These are phyloP conservation scores for Ganoderma sp. DNA, from an alignment of 1,284 basidiomycete genomes.

Conservation along the genomic window DNA sequence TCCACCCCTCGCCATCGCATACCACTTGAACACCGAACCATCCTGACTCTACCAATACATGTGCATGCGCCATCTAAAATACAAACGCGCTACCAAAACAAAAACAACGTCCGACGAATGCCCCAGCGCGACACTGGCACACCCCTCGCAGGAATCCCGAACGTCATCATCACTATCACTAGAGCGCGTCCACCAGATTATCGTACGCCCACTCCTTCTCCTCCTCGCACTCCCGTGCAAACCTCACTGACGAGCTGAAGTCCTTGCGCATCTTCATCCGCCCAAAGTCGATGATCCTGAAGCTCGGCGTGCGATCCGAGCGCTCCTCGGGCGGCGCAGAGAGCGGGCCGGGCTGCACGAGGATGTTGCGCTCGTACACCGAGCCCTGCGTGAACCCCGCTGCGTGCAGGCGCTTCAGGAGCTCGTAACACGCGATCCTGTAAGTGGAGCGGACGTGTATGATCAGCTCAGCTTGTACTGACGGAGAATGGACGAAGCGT, in stretches of 20 bases:
- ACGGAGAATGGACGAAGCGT: too few relatives aligned
- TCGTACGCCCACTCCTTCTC: not conserved
- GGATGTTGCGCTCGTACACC: conserved; percentile 49
- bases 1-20: too few relatives aligned
- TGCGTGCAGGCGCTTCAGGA: conserved; percentile 48
- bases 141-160: too few relatives aligned
- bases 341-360: conserved; percentile 52
- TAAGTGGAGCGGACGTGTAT: too few relatives aligned
- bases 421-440: conserved; percentile 46
- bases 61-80: too few relatives aligned
- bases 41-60: too few relatives aligned
- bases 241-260: not conserved
- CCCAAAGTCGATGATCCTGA: conserved; percentile 60
- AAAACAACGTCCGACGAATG: too few relatives aligned
- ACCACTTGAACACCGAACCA: too few relatives aligned
- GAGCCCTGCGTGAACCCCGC: conserved; percentile 50
- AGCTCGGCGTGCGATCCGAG: conserved; percentile 42
- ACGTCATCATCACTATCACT: not conserved
- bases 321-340: conserved; percentile 36
- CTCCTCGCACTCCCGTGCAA: not conserved
- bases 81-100: too few relatives aligned
- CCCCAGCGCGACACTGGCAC: too few relatives aligned
- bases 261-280: conserved; percentile 18
- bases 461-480: not conserved
- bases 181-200: not conserved